Evolutionary conservation across 345 rosid species (phyloP).

Genomic region (Citrus mangshanensis): DNA sequence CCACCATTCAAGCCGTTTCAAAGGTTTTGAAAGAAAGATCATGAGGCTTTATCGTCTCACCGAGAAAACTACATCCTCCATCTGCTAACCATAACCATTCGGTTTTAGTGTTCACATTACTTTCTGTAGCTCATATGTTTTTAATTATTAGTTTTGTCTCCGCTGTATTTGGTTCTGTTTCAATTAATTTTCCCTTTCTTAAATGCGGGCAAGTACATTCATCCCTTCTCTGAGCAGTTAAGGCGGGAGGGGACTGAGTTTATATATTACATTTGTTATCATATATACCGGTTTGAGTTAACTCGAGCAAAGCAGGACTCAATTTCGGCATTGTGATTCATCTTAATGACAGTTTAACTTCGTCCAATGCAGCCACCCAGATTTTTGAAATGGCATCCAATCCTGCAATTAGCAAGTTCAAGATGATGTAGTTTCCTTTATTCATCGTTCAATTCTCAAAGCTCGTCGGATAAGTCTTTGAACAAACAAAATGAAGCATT

Average conservation of each 20-base stretch:
- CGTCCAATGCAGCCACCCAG: too few species aligned
- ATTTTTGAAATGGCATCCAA: too few species aligned
- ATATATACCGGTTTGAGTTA: too few species aligned
- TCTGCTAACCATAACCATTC: neutral
- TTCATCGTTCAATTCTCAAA: too few species aligned
- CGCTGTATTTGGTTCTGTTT: neutral
- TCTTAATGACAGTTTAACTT: too few species aligned
- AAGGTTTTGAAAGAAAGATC: constrained; percentile 44
- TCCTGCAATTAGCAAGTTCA: too few species aligned
- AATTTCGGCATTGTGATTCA: too few species aligned
- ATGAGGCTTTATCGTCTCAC: neutral
- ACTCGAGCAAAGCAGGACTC: too few species aligned
- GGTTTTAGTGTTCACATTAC: neutral
- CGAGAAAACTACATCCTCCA: neutral
- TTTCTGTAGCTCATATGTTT: neutral
- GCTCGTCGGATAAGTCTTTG: too few species aligned
- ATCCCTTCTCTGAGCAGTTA: neutral
- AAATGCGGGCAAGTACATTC: neutral
- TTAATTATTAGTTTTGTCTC: neutral
- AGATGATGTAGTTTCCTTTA: too few species aligned
- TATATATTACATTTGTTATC: neutral
- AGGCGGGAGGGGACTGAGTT: neutral
- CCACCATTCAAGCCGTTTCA: constrained; percentile 62
- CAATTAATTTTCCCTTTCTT: neutral
- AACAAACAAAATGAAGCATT: too few species aligned